phyloP scores from a whole-genome alignment of 805 yeast species.

The Lachancea nothofagi region DNA sequence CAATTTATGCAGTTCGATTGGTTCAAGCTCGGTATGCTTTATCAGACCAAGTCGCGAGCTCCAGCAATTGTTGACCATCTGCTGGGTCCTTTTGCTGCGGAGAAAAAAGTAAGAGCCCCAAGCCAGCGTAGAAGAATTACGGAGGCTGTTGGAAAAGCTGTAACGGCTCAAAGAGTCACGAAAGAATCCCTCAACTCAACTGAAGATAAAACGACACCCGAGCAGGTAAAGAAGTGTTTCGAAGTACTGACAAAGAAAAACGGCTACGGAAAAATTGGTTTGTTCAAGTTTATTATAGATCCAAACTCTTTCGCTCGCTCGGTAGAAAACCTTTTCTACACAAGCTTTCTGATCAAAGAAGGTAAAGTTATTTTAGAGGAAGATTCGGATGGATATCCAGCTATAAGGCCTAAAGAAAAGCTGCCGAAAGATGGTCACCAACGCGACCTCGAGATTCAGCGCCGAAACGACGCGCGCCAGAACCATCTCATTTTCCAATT shows the following conservation, averaged over 20 bases:
- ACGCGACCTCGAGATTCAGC: slow-evolving; percentile 22
- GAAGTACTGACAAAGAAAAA: slow-evolving; percentile 34
- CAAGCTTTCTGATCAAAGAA: slow-evolving; percentile 75
- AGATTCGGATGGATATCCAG: slow-evolving; percentile 45
- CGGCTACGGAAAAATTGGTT: slow-evolving; percentile 41
- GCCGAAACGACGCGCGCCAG: slow-evolving; percentile 28
- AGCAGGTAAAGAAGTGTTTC: slow-evolving; percentile 53
- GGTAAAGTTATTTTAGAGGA: slow-evolving; percentile 54
- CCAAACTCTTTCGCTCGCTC: slow-evolving; percentile 73
- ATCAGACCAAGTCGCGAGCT: slow-evolving; percentile 40
- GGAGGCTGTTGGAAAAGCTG: slow-evolving; percentile 37
- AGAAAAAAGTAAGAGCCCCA: slow-evolving; percentile 39
- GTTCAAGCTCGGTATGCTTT: slow-evolving; percentile 52
- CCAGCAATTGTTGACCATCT: slow-evolving; percentile 55
- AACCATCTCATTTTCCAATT: slow-evolving; percentile 71
- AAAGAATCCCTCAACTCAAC: slow-evolving; percentile 46
- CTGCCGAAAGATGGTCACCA: slow-evolving; percentile 24
- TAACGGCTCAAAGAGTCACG: slow-evolving; percentile 51
- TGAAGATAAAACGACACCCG: slow-evolving; percentile 58
- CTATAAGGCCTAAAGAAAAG: slow-evolving; percentile 33
- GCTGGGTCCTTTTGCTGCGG: slow-evolving; percentile 64
- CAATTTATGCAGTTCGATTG: slow-evolving; percentile 50
- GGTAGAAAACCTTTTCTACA: slow-evolving; percentile 77
- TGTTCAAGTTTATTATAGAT: slow-evolving; percentile 64
- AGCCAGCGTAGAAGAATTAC: slow-evolving; percentile 34